Conservation (phyloP, 257 asterid species). For the Nicotiana paniculata region DNA sequence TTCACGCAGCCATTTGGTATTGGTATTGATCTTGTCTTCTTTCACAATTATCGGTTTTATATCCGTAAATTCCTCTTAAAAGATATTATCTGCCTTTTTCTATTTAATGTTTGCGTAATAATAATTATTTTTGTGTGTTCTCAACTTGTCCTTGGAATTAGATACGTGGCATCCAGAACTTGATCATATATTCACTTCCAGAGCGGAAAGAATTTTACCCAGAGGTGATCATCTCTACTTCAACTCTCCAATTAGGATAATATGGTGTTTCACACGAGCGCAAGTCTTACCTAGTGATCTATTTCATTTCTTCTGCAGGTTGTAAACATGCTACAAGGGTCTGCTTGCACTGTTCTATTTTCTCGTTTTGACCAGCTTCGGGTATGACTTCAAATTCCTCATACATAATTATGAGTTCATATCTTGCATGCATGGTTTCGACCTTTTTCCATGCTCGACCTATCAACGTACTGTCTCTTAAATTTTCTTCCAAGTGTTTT, state of each 20-base stretch:
- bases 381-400: constrained; percentile 36
- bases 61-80: neutral
- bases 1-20: neutral
- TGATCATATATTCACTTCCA: constrained; percentile 80
- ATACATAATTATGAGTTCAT: neutral
- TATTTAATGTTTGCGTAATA: neutral
- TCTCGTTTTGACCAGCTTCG: constrained; percentile 74
- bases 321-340: constrained; percentile 72
- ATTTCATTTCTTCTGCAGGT: constrained; percentile 45
- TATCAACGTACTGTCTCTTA: neutral
- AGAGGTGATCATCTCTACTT: constrained; percentile 42
- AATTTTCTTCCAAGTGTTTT: neutral
- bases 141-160: constrained; percentile 13
- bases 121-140: neutral
- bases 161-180: constrained; percentile 83
- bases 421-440: neutral
- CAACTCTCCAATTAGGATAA: neutral
- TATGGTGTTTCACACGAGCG: neutral
- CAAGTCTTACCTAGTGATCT: neutral
- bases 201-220: constrained; percentile 95
- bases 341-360: constrained; percentile 81
- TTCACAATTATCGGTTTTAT: neutral
- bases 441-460: neutral
- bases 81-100: neutral
- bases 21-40: neutral